Base-by-base conservation (phyloP, 2,329 filamentous ascomycete species). In the Colletotrichum gloeosporioides region DNA sequence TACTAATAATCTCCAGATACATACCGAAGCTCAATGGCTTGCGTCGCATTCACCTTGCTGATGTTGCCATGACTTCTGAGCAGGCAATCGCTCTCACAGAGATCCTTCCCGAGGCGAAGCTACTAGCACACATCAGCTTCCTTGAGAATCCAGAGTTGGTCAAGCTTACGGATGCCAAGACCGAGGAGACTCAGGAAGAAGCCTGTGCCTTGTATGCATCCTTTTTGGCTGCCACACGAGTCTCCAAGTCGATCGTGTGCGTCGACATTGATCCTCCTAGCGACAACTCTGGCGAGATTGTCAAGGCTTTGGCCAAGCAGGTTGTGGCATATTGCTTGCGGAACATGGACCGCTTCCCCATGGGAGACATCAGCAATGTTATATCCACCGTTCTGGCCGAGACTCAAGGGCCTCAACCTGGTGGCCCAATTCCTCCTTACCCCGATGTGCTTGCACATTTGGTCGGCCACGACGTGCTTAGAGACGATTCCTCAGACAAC, bases 151-250 rank as follows among this genome's bases (percentile, higher is more conserved):
- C 92, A 1, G 90, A 92, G 76, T 87, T 98, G 6, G 88, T 91
- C 27, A 90, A 90, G 63, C 89, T 98, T 29, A 93, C 95, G 7
- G 90, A 92, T 76, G 94, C 95, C 1, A 94, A 90, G 67, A 95
- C 95, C 8, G 95, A 97, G 80, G 93, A 93, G 73, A 90, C 89
- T 2, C 95, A 98, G 83, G 96, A 99, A 85, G 96, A 99, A 85
- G 96, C 97, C 1, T 98, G 95, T 80, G 97, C 97, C 1, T 86
- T 99, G 8, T 99, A 98, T 83, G 96, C 97, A 1, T 98, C 96
- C 3, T 89, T 99, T 25, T 93, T 98, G 86, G 95, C 96, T 7
- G 96, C 96, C 0, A 94, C 95, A 1, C 92, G 96, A 69, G 91
- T 98, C 0, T 98, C 96, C 2, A 91, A 92, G 67, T 95, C 94